Conservation (phyloP, 1,139 yeast species). For the Debaryomycetaceae sp. region DNA sequence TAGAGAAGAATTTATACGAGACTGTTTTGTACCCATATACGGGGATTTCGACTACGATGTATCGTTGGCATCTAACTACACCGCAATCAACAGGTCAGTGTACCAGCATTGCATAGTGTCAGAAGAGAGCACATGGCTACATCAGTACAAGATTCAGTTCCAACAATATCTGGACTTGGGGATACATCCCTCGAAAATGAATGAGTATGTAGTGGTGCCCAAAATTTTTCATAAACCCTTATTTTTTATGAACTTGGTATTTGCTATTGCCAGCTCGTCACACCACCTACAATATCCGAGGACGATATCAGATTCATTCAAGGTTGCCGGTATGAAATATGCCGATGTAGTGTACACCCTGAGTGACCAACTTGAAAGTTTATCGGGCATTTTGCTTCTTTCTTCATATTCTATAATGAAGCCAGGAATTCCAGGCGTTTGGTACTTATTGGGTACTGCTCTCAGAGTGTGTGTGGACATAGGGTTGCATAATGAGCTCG, state of each 20-base stretch:
- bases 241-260: constrained; percentile 67
- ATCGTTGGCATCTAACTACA: constrained; percentile 60
- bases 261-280: constrained; percentile 78
- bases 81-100: constrained; percentile 40
- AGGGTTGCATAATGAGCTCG: constrained; percentile 67
- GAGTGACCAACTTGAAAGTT: constrained; percentile 60
- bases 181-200: constrained; percentile 24
- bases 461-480: constrained; percentile 76
- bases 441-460: constrained; percentile 86
- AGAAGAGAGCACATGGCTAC: constrained; percentile 46
- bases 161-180: constrained; percentile 17
- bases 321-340: constrained; percentile 62
- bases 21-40: constrained; percentile 73
- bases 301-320: constrained; percentile 67
- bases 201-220: constrained; percentile 46
- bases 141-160: constrained; percentile 28
- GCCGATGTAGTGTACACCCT: constrained; percentile 59
- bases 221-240: constrained; percentile 37
- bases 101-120: constrained; percentile 10
- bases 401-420: constrained; percentile 72
- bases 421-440: constrained; percentile 83
- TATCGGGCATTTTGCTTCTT: constrained; percentile 68
- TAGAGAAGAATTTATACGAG: constrained; percentile 66
- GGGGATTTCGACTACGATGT: constrained; percentile 58
- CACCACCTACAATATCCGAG: constrained; percentile 69